These are phyloP conservation scores for Lichtheimia ornata DNA, from an alignment of 371 early-diverging fungal species.

Conservation along the genomic window DNA sequence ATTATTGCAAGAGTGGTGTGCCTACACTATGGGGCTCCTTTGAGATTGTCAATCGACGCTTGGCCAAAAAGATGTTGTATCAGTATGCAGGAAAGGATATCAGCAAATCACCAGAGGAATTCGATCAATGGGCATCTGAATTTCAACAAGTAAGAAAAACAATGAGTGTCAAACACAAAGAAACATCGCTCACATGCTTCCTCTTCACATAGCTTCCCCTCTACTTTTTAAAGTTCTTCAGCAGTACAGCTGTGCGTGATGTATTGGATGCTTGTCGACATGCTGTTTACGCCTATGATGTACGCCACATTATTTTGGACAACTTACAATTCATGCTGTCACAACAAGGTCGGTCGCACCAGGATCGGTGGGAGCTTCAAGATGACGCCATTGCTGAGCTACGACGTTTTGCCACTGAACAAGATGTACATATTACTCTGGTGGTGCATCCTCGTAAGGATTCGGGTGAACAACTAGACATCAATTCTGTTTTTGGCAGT, in stretches of 20 bases:
- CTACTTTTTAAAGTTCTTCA: conserved; percentile 78
- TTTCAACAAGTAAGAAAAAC: conserved; percentile 59
- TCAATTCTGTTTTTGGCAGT: conserved; percentile 76
- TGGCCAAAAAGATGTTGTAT: conserved; percentile 73
- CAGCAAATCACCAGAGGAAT: conserved; percentile 43
- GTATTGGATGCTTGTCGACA: conserved; percentile 74
- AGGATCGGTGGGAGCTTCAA: conserved; percentile 75
- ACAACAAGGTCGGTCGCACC: conserved; percentile 57
- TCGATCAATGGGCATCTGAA: conserved; percentile 57
- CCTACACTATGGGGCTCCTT: conserved; percentile 84
- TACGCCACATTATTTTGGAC: conserved; percentile 76
- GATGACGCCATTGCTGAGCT: conserved; percentile 71
- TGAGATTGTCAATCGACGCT: conserved; percentile 73
- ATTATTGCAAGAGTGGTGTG: conserved; percentile 73
- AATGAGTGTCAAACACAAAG: too few species aligned
- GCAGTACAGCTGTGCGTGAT: conserved; percentile 67
- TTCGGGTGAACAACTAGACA: conserved; percentile 55
- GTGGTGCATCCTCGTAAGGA: conserved; percentile 82
- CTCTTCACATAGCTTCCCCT: conserved; percentile 60
- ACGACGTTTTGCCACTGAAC: conserved; percentile 70
- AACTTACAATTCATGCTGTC: conserved; percentile 84
- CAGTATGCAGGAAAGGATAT: conserved; percentile 69
- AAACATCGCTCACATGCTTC: not conserved
- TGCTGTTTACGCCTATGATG: conserved; percentile 72
- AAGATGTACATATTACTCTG: conserved; percentile 75